A percentile compares a stretch with the other conserved stretches of the same genome.
These are phyloP conservation scores for Paramyrothecium sp. DNA, from an alignment of 2,329 filamentous ascomycete genomes.

Conservation along the genomic window DNA sequence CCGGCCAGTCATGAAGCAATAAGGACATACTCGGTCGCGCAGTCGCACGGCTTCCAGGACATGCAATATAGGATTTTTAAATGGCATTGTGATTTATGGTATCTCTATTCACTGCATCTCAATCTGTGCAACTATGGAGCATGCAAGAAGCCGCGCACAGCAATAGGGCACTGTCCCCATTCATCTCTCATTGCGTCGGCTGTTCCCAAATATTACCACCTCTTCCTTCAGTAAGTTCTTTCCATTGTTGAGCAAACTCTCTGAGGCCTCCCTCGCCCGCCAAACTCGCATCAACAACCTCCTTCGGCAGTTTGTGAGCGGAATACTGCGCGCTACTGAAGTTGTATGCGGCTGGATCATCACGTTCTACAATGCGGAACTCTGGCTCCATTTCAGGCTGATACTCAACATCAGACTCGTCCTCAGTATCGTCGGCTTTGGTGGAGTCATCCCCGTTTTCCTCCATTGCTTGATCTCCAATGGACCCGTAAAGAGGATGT, in stretches of 20 bases:
- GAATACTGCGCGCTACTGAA: constrained; percentile 87
- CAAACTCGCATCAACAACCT: constrained; percentile 74
- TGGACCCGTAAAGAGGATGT: constrained; percentile 51
- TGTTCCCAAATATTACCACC: constrained; percentile 39
- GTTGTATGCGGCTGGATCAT: constrained; percentile 85
- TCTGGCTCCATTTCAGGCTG: constrained; percentile 67
- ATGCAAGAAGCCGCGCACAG: too few relatives aligned
- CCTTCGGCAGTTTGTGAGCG: constrained; percentile 90
- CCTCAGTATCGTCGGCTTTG: constrained; percentile 35
- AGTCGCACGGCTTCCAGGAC: too few relatives aligned
- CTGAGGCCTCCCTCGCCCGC: constrained; percentile 73
- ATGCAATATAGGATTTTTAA: too few relatives aligned
- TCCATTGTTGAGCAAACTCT: constrained; percentile 79
- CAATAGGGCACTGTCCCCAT: background rate
- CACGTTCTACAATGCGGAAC: constrained; percentile 75
- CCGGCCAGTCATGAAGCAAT: too few relatives aligned
- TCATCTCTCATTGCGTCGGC: constrained; percentile 10
- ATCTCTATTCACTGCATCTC: background rate
- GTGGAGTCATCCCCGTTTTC: constrained; percentile 34
- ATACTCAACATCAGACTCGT: constrained; percentile 42
- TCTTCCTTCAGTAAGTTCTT: constrained; percentile 49
- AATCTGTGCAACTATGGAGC: background rate
- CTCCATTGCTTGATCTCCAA: constrained; percentile 26
- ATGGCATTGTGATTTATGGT: too few relatives aligned
- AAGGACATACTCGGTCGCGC: too few relatives aligned